Evolutionary conservation across 78 protist species (phyloP).

Genomic region (Protostelium mycophagum): DNA sequence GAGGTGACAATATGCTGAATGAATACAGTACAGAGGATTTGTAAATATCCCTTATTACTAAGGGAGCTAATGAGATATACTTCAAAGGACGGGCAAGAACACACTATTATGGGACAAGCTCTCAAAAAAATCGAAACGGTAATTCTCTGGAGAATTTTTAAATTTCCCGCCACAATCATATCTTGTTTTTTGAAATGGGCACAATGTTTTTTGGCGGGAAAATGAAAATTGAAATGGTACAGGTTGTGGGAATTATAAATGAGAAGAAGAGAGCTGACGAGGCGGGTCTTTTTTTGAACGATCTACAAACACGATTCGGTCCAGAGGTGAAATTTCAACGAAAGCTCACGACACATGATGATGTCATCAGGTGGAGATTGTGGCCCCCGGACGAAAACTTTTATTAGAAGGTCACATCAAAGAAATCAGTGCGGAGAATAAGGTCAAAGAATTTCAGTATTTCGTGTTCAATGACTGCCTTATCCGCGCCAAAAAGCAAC

Average conservation of each 20-base stretch:
- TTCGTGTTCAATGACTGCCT: not conserved
- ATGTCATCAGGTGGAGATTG: not conserved
- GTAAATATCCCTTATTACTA: not conserved
- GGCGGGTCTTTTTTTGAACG: not conserved
- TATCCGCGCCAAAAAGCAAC: not conserved
- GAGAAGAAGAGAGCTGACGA: not conserved
- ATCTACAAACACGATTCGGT: not conserved
- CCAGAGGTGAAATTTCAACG: not conserved
- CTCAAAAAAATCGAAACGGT: not conserved
- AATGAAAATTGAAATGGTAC: not conserved
- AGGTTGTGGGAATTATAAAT: not conserved
- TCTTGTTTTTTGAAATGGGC: too few relatives aligned
- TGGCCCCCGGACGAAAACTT: not conserved
- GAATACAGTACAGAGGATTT: not conserved
- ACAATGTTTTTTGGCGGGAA: not conserved
- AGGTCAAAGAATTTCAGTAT: not conserved
- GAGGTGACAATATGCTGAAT: not conserved
- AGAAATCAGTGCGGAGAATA: not conserved
- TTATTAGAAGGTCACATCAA: not conserved
- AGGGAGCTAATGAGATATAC: not conserved
- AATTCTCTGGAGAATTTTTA: too few relatives aligned
- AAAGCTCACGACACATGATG: too few relatives aligned
- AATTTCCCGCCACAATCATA: too few relatives aligned
- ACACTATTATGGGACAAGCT: not conserved
- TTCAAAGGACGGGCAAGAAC: not conserved